Evolutionary conservation across 495 filamentous ascomycete species (phyloP).

Genomic region (Lasiosphaeria miniovina): DNA sequence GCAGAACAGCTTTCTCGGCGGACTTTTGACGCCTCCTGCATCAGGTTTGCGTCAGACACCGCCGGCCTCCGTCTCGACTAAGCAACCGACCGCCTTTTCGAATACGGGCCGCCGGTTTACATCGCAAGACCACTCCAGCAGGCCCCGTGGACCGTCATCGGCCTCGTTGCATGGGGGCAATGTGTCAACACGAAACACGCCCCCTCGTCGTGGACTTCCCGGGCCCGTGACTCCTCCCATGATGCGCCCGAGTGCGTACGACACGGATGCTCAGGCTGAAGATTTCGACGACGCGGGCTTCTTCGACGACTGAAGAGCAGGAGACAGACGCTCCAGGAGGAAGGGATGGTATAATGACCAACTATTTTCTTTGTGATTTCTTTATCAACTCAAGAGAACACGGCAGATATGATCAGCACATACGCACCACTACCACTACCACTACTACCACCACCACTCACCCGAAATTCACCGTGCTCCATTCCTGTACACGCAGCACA

Average conservation of each 20-base stretch:
- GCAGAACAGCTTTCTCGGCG: constrained; percentile 54
- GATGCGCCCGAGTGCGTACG: constrained; percentile 65
- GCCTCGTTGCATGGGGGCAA: constrained; percentile 33
- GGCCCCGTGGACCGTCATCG: constrained; percentile 37
- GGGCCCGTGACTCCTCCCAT: constrained; percentile 67
- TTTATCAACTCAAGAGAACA: constrained; percentile 15
- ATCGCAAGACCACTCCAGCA: constrained; percentile 45
- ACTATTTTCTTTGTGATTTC: constrained; percentile 27
- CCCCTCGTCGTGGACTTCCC: constrained; percentile 30
- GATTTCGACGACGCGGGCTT: constrained; percentile 56
- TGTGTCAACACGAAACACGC: constrained; percentile 33
- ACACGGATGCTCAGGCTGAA: constrained; percentile 62
- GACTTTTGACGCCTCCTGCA: constrained; percentile 78
- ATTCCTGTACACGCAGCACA: constrained; percentile 6
- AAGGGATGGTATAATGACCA: not conserved
- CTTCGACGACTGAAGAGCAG: constrained; percentile 47
- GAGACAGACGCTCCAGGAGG: not conserved
- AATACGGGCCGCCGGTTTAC: constrained; percentile 52
- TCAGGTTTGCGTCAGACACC: constrained; percentile 61
- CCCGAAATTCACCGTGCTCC: not conserved
- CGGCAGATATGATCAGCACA: constrained; percentile 17
- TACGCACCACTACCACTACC: not conserved
- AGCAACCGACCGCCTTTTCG: constrained; percentile 50
- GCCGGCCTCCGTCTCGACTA: constrained; percentile 31
- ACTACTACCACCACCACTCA: constrained; percentile 4